Conservation (phyloP, 352 stramenopile species). For the Globisporangium uncinulatum region DNA sequence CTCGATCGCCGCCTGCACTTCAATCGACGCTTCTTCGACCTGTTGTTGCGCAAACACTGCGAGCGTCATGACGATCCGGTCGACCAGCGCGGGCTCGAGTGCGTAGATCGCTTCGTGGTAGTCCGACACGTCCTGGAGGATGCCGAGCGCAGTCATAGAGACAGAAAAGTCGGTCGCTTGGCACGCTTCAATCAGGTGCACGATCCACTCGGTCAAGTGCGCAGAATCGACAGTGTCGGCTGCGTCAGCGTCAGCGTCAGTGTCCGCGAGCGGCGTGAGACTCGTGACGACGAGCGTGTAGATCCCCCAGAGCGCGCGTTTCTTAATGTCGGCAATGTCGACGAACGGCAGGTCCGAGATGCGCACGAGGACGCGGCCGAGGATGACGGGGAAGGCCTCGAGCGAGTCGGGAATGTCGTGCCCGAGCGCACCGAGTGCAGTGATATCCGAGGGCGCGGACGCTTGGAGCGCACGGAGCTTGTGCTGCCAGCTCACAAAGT, state of each 20-base stretch:
- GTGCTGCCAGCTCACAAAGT: slow-evolving; percentile 77
- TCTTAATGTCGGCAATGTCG: slow-evolving; percentile 76
- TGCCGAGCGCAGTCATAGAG: slow-evolving; percentile 69
- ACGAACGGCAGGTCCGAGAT: slow-evolving; percentile 70
- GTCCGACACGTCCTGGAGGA: slow-evolving; percentile 74
- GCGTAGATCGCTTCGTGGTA: slow-evolving; percentile 67
- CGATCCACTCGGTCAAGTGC: slow-evolving; percentile 69
- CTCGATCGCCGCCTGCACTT: slow-evolving; percentile 80
- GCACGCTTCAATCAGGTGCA: slow-evolving; percentile 77
- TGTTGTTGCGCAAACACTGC: slow-evolving; percentile 83
- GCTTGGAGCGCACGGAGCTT: slow-evolving; percentile 34
- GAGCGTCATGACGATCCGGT: slow-evolving; percentile 85
- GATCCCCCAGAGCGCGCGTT: slow-evolving; percentile 71
- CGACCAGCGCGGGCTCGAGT: slow-evolving; percentile 59
- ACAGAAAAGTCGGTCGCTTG: slow-evolving; percentile 69
- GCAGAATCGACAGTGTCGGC: slow-evolving; percentile 29
- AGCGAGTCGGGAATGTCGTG: slow-evolving; percentile 64
- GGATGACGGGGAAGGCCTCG: slow-evolving; percentile 66
- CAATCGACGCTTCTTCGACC: slow-evolving; percentile 83
- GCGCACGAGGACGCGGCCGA: slow-evolving; percentile 67
- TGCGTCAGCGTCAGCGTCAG: slow-evolving; percentile 5
- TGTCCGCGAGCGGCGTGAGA: slow-evolving; percentile 17
- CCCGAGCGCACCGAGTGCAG: slow-evolving; percentile 43
- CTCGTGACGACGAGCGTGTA: slow-evolving; percentile 77
- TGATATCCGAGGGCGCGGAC: not conserved